Base-by-base conservation (phyloP, 441 rosid species). In the Erysimum pusillum region DNA sequence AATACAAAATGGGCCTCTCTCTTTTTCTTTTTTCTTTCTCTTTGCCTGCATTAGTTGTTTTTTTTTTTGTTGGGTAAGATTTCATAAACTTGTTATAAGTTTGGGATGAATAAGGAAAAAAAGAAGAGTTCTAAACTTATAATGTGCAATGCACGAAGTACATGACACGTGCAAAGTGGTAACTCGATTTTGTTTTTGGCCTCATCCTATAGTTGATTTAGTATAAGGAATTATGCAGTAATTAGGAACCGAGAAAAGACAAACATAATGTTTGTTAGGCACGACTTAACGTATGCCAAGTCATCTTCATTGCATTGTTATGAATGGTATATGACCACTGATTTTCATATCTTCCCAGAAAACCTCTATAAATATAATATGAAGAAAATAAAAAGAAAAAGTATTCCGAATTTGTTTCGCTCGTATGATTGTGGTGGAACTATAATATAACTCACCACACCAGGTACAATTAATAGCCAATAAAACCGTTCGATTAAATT, bases 91-190 rank as follows among this genome's bases (percentile, higher is more conserved):
- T 70, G 36, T 2, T 70, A 18, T 14, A 48, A 58, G 31, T 12
- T 7, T 69, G 41, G 9, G 13, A 38, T 22, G 8, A 17, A 13
- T 25, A 48, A 14, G 22, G 11, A 7, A 22, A 13, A 12, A 12
- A 13, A 25, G 9, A 13, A 12, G 22, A 14, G 22, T 36, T 38
- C 2, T 69, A 15, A n/a, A n/a, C n/a, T n/a, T n/a, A n/a, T n/a
- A n/a, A 4, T 22, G 64, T 56, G 10, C 18, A 57, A 54, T 32
- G 56, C 32, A 28, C 20, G 18, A 69, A 31, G 9, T 20, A 31
- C 54, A 39, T 18, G 35, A 53, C 70, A 53, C 62, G 69, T 63
- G 76, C 48, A 59, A 35, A 46, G 15, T 63, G 49, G 10, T 71
- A 36, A 61, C 52, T 28, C 15, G 48, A 31, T 51, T 15, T 41